These are phyloP conservation scores for Phytophthora meadii DNA, from an alignment of 352 stramenopile species.

Conservation along the genomic window DNA sequence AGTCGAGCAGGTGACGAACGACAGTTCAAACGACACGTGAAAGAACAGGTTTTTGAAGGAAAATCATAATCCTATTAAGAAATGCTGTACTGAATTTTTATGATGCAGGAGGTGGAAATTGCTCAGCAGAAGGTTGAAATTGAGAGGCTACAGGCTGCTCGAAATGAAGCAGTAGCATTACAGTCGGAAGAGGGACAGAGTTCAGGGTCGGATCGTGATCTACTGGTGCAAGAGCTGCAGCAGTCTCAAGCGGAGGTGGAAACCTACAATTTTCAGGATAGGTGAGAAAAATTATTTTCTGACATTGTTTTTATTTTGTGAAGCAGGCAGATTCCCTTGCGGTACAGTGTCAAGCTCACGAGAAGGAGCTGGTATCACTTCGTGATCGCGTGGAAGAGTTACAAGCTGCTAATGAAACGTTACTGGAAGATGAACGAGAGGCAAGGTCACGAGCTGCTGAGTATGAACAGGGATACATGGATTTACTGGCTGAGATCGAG, in stretches of 20 bases:
- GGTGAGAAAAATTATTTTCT: neutral
- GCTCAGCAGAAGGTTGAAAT: constrained; percentile 25
- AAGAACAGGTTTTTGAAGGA: constrained; percentile 25
- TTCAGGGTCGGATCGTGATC: constrained; percentile 8
- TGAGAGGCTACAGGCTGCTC: constrained; percentile 24
- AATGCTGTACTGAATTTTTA: constrained; percentile 1
- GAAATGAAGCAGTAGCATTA: constrained; percentile 11
- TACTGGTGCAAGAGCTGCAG: constrained; percentile 57
- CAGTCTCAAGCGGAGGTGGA: constrained; percentile 60
- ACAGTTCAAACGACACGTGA: constrained; percentile 22
- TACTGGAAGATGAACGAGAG: constrained; percentile 53
- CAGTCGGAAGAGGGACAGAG: constrained; percentile 17
- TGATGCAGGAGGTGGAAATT: constrained; percentile 28
- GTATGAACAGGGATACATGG: constrained; percentile 76
- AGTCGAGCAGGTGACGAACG: constrained; percentile 7
- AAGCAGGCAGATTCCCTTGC: constrained; percentile 52
- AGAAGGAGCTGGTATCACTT: constrained; percentile 44
- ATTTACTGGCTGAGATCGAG: constrained; percentile 59
- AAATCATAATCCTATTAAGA: neutral
- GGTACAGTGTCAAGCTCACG: constrained; percentile 41
- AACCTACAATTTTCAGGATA: neutral
- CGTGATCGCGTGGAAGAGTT: constrained; percentile 38
- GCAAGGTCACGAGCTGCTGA: constrained; percentile 51
- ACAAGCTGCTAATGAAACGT: constrained; percentile 40
- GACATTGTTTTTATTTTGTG: constrained; percentile 9